A percentile compares a stretch with the other conserved stretches of the same genome.
Conservation (phyloP, 2,329 filamentous ascomycete species). For the Exophiala oligosperma region DNA sequence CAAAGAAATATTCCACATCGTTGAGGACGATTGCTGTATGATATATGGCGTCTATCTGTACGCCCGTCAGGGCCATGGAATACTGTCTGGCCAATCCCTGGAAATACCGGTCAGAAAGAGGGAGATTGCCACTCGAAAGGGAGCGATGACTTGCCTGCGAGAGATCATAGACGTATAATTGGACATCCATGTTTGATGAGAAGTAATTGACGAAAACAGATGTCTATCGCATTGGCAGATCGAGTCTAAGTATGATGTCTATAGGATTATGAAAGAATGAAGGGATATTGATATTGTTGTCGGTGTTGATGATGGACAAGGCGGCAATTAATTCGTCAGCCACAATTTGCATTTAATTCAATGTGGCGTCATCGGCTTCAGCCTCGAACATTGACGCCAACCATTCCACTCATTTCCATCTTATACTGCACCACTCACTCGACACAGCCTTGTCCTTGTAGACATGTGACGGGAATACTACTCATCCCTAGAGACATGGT, state of each 20-base stretch:
- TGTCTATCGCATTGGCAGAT: background rate
- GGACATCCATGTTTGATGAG: constrained; percentile 58
- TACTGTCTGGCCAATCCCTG: constrained; percentile 60
- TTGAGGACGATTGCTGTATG: constrained; percentile 87
- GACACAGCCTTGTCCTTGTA: too few relatives aligned
- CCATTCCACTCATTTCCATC: background rate
- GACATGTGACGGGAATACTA: background rate
- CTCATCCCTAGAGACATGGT: background rate
- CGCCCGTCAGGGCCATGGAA: constrained; percentile 61
- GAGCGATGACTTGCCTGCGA: constrained; percentile 49
- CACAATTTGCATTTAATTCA: background rate
- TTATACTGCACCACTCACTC: too few relatives aligned
- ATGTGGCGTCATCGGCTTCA: constrained; percentile 13
- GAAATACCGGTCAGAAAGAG: constrained; percentile 1
- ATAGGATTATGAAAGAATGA: background rate
- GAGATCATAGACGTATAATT: constrained; percentile 68
- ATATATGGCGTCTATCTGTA: constrained; percentile 86
- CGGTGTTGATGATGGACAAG: background rate
- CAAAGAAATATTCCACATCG: constrained; percentile 87
- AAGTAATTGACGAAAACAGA: background rate
- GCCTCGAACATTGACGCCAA: background rate
- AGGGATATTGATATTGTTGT: background rate
- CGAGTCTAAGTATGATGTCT: background rate
- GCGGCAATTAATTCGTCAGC: constrained; percentile 18
- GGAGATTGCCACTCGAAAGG: background rate